phyloP scores from a whole-genome alignment of 108 stramenopile species.

The Aurantiochytrium sp. region DNA sequence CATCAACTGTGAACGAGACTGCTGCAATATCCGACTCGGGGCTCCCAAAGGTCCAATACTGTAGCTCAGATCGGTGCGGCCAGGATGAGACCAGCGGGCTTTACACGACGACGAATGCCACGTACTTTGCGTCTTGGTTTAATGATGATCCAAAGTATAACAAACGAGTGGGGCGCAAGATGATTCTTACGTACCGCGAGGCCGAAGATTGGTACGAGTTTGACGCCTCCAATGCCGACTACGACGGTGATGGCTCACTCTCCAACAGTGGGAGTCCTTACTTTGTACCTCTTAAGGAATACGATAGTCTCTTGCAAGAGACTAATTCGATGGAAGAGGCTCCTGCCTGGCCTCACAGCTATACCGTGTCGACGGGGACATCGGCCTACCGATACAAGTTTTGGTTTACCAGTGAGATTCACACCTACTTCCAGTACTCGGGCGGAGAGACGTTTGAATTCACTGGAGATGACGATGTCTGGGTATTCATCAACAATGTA shows the following conservation, averaged over 20 bases:
- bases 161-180: not conserved
- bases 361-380: not conserved
- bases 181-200: not conserved
- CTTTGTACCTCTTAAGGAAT: not conserved
- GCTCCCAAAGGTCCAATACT: not conserved
- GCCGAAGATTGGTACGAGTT: not conserved
- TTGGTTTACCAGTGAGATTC: not conserved
- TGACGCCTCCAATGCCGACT: too few species aligned
- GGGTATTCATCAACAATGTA: not conserved
- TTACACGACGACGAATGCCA: not conserved
- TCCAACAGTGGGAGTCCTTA: not conserved
- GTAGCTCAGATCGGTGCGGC: not conserved
- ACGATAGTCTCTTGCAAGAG: not conserved
- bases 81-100: not conserved
- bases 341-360: not conserved
- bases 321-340: not conserved
- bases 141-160: not conserved
- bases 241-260: not conserved
- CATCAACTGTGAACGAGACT: not conserved
- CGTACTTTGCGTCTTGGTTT: not conserved
- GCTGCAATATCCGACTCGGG: not conserved
- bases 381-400: not conserved
- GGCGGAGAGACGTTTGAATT: not conserved
- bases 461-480: not conserved
- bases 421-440: conserved; percentile 1